phyloP scores from a whole-genome alignment of 1,284 basidiomycete species.

The Apiotrichum porosum region DNA sequence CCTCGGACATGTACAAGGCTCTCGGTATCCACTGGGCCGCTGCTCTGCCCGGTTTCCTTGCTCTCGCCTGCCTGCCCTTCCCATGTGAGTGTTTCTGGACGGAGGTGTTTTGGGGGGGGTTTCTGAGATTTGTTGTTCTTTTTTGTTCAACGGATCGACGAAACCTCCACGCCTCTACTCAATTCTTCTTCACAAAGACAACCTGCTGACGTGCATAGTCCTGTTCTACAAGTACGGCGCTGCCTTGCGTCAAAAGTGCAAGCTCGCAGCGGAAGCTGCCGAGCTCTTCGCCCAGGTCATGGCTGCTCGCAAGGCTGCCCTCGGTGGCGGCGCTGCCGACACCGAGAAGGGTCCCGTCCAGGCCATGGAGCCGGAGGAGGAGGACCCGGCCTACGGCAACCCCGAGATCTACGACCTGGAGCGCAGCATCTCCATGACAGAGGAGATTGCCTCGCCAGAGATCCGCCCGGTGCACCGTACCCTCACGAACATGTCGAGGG shows the following conservation, averaged over 20 bases:
- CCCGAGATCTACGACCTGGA: conserved; percentile 17
- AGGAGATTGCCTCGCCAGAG: conserved; percentile 11
- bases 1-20: conserved; percentile 45
- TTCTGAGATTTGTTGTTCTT: too few relatives aligned
- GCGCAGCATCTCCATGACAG: conserved; percentile 17
- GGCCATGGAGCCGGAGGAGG: conserved; percentile 2
- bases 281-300: conserved; percentile 37
- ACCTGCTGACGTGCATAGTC: too few relatives aligned
- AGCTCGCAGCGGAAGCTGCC: conserved; percentile 43
- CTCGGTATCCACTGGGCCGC: conserved; percentile 65
- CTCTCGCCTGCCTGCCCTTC: conserved; percentile 57
- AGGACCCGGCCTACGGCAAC: conserved; percentile 4
- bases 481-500: too few relatives aligned
- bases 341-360: conserved; percentile 13
- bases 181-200: too few relatives aligned
- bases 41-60: conserved; percentile 60
- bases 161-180: too few relatives aligned
- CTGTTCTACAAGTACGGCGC: conserved; percentile 55
- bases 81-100: too few relatives aligned
- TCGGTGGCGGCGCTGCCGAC: conserved; percentile 5
- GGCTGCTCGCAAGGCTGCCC: conserved; percentile 29
- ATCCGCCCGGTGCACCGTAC: not conserved
- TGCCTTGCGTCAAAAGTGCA: conserved; percentile 57
- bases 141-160: too few relatives aligned
- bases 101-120: too few relatives aligned